Percentiles rank a stretch among this genome's conserved stretches.
Evolutionary conservation across 2,329 filamentous ascomycete genomes (phyloP).

Genomic region (Phyllachora maydis): DNA sequence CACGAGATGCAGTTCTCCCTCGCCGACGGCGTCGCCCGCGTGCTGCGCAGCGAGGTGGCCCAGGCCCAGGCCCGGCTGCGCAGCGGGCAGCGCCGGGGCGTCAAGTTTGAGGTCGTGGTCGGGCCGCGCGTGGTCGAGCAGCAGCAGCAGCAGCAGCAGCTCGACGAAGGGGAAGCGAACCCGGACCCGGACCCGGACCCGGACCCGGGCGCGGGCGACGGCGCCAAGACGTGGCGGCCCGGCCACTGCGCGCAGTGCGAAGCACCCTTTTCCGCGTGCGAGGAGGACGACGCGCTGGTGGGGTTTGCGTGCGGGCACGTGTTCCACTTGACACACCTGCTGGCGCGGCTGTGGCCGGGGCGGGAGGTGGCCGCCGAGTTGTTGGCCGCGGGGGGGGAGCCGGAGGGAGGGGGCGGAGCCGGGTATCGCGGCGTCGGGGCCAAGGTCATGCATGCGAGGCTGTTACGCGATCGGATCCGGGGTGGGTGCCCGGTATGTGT

Average conservation of each 20-base stretch:
- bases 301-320: conserved; percentile 71
- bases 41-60: conserved; percentile 73
- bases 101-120: conserved; percentile 64
- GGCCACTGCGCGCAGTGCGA: conserved; percentile 40
- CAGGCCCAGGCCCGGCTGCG: conserved; percentile 65
- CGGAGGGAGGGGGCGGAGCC: too few species aligned
- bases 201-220: conserved; percentile 1
- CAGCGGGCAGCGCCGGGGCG: conserved; percentile 59
- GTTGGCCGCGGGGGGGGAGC: conserved; percentile 18
- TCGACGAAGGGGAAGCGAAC: conserved; percentile 2
- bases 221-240: conserved; percentile 17
- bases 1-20: conserved; percentile 92
- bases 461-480: conserved; percentile 50
- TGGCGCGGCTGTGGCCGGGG: conserved; percentile 27
- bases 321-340: conserved; percentile 55
- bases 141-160: too few species aligned
- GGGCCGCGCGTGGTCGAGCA: conserved; percentile 10
- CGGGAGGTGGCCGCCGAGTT: conserved; percentile 24
- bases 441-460: conserved; percentile 71
- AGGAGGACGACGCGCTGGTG: conserved; percentile 51
- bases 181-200: conserved; percentile 1
- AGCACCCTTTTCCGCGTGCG: conserved; percentile 32
- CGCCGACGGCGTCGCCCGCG: conserved; percentile 69
- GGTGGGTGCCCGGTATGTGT: conserved; percentile 45
- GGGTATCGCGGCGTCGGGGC: conserved; percentile 50